Evolutionary conservation across 306 rosid genomes (phyloP), one percentile per base, ranked within the genome.

Genomic region (Medicago truncatula): DNA sequence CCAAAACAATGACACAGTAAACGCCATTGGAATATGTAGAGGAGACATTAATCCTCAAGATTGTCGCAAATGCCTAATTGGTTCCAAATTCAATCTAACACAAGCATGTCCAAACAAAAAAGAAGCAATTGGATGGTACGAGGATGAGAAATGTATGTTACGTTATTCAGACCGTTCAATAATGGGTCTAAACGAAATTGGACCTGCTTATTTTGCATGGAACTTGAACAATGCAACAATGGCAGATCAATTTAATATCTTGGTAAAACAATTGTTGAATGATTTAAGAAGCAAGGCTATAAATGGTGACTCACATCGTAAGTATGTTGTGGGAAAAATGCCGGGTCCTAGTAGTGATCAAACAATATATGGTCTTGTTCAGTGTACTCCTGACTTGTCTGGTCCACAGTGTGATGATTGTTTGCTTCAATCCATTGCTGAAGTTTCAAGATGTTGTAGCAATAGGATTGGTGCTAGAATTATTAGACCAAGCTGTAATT

Each of bases 301-400:
- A 13, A 23, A 13, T 2, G 66, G 66, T 13, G 66, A 28, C 10
- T 60, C 66, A 12, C 38, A 28, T 60, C 65, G 1, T 0, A 59
- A 59, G 38, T 59, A 60, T 60, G 66, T 1, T 60, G 66, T 60
- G 1, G 66, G 66, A 13, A 60, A 16, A 5, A 0, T 28, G 11
- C 5, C 5, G 8, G 66, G 40, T 60, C 41, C 66, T 13, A 23
- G 28, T 23, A 23, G 2, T 23, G 28, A 2, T 23, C 28, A 60
- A 2, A 28, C 1, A 13, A 13, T 25, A 25, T 59, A 60, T 28
- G 66, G 66, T 13, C 81, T 84, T 49, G 71, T 41, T 0, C 90
- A 87, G 71, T 84, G 90, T 77, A 76, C 84, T 0, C 86, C 77
- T 7, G 85, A 87, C 58, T 58, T 84, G 43, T 49, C 73, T 3